Conservation (phyloP, 1,139 yeast genomes). For the Suhomyces coccinellae region DNA sequence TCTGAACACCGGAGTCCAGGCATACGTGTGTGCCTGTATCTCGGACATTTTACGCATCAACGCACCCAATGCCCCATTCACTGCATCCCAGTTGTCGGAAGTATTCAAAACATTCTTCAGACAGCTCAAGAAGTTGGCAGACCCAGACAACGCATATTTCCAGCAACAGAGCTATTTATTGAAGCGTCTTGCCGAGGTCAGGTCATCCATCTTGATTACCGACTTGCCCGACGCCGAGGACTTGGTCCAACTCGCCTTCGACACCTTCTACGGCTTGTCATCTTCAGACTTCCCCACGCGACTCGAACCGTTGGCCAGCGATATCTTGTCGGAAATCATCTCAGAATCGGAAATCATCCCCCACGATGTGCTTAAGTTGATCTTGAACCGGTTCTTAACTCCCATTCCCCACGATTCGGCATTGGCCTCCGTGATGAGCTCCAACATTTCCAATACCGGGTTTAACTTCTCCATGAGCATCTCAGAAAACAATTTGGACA, state of each 20-base stretch:
- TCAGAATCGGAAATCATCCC: constrained; percentile 76
- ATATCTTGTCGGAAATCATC: constrained; percentile 72
- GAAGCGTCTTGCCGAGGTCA: constrained; percentile 71
- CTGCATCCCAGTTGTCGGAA: constrained; percentile 58
- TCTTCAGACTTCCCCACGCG: constrained; percentile 40
- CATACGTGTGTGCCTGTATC: constrained; percentile 70
- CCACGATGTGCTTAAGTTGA: constrained; percentile 56
- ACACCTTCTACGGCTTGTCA: constrained; percentile 58
- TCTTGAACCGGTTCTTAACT: constrained; percentile 52
- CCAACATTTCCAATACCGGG: constrained; percentile 51
- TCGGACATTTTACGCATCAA: constrained; percentile 74
- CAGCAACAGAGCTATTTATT: constrained; percentile 67
- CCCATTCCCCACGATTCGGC: constrained; percentile 16
- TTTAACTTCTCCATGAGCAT: constrained; percentile 66
- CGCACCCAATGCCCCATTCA: constrained; percentile 93
- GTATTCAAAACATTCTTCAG: constrained; percentile 63
- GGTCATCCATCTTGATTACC: constrained; percentile 75
- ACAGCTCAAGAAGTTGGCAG: constrained; percentile 60
- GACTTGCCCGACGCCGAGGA: constrained; percentile 67
- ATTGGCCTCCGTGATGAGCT: constrained; percentile 13
- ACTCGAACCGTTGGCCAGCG: constrained; percentile 61
- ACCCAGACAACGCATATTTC: constrained; percentile 63
- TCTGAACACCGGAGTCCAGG: constrained; percentile 68
- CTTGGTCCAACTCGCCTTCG: constrained; percentile 58
- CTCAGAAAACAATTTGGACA: constrained; percentile 69